Evolutionary conservation across 805 yeast species (phyloP).

Genomic region (Brettanomyces anomalus): DNA sequence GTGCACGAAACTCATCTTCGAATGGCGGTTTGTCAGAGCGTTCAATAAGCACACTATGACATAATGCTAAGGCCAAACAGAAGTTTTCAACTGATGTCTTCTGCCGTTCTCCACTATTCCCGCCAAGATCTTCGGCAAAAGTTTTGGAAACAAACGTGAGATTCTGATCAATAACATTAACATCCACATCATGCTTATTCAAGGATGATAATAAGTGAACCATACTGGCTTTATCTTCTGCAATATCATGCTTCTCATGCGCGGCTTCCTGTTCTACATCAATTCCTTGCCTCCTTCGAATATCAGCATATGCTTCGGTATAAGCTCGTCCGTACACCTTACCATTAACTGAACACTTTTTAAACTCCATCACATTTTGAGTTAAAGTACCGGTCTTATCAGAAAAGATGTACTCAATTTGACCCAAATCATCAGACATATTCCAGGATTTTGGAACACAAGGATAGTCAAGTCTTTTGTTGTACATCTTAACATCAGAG

Average conservation of each 20-base stretch:
- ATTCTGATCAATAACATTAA: slow-evolving; percentile 38
- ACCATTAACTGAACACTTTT: slow-evolving; percentile 71
- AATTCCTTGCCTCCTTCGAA: slow-evolving; percentile 68
- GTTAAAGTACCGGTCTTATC: slow-evolving; percentile 83
- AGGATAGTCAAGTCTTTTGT: slow-evolving; percentile 62
- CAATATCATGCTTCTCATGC: slow-evolving; percentile 40
- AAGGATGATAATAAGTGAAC: slow-evolving; percentile 33
- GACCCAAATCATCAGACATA: slow-evolving; percentile 80
- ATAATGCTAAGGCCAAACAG: slow-evolving; percentile 65
- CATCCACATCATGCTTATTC: slow-evolving; percentile 22
- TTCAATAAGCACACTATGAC: slow-evolving; percentile 73
- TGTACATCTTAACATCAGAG: slow-evolving; percentile 66
- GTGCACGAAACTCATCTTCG: slow-evolving; percentile 56
- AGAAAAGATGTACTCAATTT: slow-evolving; percentile 75
- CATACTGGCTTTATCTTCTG: slow-evolving; percentile 53
- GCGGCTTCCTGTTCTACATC: slow-evolving; percentile 46
- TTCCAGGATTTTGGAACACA: slow-evolving; percentile 83
- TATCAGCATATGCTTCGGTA: slow-evolving; percentile 75
- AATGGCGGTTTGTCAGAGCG: slow-evolving; percentile 51
- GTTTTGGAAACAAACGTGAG: slow-evolving; percentile 62
- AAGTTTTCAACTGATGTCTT: slow-evolving; percentile 58
- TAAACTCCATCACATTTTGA: slow-evolving; percentile 80
- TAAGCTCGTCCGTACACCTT: slow-evolving; percentile 68
- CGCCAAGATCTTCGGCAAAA: slow-evolving; percentile 53
- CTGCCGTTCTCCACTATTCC: slow-evolving; percentile 42